Evolutionary conservation across 352 stramenopile species (phyloP).

Genomic region (Pythium sukuiense): DNA sequence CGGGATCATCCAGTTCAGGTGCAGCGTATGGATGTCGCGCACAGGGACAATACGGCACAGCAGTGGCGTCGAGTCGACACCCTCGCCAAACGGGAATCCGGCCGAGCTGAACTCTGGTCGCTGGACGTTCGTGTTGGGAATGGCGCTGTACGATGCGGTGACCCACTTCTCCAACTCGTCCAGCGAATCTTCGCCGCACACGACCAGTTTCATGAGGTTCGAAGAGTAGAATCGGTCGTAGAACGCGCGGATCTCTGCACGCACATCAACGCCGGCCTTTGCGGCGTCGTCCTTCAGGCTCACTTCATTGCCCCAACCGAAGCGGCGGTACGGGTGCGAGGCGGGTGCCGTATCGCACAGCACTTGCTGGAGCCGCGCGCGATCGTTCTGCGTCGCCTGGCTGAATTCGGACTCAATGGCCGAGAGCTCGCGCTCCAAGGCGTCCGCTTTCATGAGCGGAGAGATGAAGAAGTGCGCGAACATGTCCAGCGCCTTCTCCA

Average conservation of each 20-base stretch:
- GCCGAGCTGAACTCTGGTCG: slow-evolving; percentile 40
- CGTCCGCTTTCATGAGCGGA: slow-evolving; percentile 55
- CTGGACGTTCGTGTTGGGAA: slow-evolving; percentile 24
- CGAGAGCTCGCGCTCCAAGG: slow-evolving; percentile 57
- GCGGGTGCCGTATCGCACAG: slow-evolving; percentile 32
- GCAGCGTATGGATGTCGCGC: slow-evolving; percentile 35
- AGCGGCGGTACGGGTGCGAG: slow-evolving; percentile 36
- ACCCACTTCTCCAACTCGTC: slow-evolving; percentile 42
- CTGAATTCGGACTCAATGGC: slow-evolving; percentile 72
- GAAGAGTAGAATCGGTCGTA: slow-evolving; percentile 43
- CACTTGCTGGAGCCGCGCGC: slow-evolving; percentile 43
- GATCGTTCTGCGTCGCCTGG: slow-evolving; percentile 37
- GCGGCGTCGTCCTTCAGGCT: slow-evolving; percentile 35
- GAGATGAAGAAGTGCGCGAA: slow-evolving; percentile 91
- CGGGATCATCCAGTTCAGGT: slow-evolving; percentile 42
- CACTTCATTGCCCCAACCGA: slow-evolving; percentile 60
- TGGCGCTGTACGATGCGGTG: slow-evolving; percentile 31
- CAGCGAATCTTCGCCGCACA: slow-evolving; percentile 37
- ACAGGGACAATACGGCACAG: slow-evolving; percentile 27
- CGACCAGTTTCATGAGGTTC: slow-evolving; percentile 45
- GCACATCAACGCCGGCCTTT: slow-evolving; percentile 27
- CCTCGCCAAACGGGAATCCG: slow-evolving; percentile 53
- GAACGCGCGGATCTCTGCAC: slow-evolving; percentile 35
- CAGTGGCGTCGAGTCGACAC: neutral
- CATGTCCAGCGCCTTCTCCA: slow-evolving; percentile 57